Percentiles rank a stretch among this genome's conserved stretches.
Conservation (phyloP, 768 basidiomycete species). For the Hypholoma fasciculare region DNA sequence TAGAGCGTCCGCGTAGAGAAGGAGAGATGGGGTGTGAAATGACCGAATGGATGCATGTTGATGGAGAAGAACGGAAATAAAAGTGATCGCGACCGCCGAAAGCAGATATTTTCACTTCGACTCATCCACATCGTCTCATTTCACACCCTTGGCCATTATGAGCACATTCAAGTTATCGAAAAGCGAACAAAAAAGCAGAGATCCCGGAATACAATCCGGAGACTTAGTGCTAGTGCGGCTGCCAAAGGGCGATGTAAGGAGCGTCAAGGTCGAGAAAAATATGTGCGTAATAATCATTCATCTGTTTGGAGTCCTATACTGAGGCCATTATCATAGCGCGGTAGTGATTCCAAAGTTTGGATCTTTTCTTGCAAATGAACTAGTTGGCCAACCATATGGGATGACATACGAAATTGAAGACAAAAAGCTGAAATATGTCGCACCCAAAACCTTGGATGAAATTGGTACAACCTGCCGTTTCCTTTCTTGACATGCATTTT, state of each 20-base stretch:
- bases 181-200: conserved; percentile 19
- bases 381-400: conserved; percentile 85
- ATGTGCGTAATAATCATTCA: conserved; percentile 47
- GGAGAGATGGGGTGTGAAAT: not conserved
- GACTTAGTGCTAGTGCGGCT: conserved; percentile 79
- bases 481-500: not conserved
- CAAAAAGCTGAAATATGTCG: conserved; percentile 64
- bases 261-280: conserved; percentile 70
- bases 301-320: not conserved
- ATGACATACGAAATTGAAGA: conserved; percentile 83
- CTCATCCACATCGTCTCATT: not conserved
- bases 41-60: conserved; percentile 6
- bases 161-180: conserved; percentile 26
- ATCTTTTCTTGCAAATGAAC: conserved; percentile 72
- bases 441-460: conserved; percentile 70
- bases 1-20: not conserved
- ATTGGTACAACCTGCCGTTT: conserved; percentile 51
- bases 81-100: conserved; percentile 11
- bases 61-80: conserved; percentile 7
- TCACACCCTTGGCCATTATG: conserved; percentile 13
- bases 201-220: conserved; percentile 54
- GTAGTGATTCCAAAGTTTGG: conserved; percentile 85
- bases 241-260: conserved; percentile 79
- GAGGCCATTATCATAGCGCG: conserved; percentile 41
- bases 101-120: conserved; percentile 1